phyloP scores from a whole-genome alignment of 805 yeast species.

The Metahyphopichia silvanorum region DNA sequence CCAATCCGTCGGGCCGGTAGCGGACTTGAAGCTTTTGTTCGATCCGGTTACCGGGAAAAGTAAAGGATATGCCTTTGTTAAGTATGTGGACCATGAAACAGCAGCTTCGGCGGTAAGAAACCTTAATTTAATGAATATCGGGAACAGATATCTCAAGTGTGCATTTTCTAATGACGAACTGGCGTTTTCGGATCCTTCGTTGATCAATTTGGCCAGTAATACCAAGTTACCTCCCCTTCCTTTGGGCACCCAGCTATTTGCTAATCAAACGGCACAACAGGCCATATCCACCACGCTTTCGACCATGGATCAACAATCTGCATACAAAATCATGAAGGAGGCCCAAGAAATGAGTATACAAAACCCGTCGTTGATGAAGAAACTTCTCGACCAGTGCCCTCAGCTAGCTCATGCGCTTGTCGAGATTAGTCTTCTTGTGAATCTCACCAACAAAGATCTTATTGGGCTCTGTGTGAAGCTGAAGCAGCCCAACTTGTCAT shows the following conservation, averaged over 20 bases:
- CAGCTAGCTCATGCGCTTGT: constrained; percentile 82
- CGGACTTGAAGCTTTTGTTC: constrained; percentile 68
- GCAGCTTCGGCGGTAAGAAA: constrained; percentile 91
- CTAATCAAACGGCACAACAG: constrained; percentile 37
- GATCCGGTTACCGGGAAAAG: constrained; percentile 89
- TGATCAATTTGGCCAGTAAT: constrained; percentile 13
- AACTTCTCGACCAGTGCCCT: constrained; percentile 65
- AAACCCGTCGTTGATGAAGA: constrained; percentile 57
- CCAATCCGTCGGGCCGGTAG: constrained; percentile 84
- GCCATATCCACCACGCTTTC: constrained; percentile 46
- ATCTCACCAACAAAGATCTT: constrained; percentile 31
- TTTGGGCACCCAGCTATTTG: constrained; percentile 38
- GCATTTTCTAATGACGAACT: constrained; percentile 58
- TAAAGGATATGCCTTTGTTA: constrained; percentile 86
- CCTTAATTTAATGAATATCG: constrained; percentile 73
- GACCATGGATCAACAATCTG: constrained; percentile 44
- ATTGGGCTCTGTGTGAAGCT: constrained; percentile 36
- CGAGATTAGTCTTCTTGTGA: constrained; percentile 51
- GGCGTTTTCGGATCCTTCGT: constrained; percentile 7
- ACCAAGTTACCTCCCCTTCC: constrained; percentile 38
- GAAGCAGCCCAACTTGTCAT: constrained; percentile 24
- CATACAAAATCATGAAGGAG: constrained; percentile 50
- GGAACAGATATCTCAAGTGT: constrained; percentile 69
- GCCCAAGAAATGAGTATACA: constrained; percentile 55
- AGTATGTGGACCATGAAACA: constrained; percentile 77